phyloP scores from a whole-genome alignment of 2,329 filamentous ascomycete species.

The Capronia epimyces region DNA sequence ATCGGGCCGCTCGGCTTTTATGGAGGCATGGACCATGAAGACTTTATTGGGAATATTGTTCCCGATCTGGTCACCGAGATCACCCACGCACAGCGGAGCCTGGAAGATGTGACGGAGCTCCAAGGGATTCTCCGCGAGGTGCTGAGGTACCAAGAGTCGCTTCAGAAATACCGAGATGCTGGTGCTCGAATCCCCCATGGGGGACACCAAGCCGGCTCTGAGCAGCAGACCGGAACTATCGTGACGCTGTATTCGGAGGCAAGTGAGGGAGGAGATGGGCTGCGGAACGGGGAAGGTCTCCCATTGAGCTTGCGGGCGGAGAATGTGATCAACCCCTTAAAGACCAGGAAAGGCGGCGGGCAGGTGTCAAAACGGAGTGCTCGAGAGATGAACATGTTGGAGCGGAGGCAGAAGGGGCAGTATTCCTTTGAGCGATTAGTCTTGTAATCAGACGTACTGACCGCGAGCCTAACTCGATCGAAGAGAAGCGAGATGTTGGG shows the following conservation, averaged over 20 bases:
- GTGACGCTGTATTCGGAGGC: slow-evolving; percentile 26
- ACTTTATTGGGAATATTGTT: slow-evolving; percentile 37
- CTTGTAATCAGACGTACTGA: slow-evolving; percentile 18
- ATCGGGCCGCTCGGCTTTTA: slow-evolving; percentile 43
- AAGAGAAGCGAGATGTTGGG: slow-evolving; percentile 11
- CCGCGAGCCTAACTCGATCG: neutral
- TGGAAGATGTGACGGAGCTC: slow-evolving; percentile 45
- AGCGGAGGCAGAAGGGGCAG: slow-evolving; percentile 71
- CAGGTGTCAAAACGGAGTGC: slow-evolving; percentile 63
- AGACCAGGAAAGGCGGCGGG: slow-evolving; percentile 58
- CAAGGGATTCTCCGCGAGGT: slow-evolving; percentile 45
- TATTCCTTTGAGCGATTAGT: slow-evolving; percentile 69
- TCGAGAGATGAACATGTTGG: slow-evolving; percentile 70
- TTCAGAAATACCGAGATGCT: slow-evolving; percentile 19
- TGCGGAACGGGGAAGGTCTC: slow-evolving; percentile 7
- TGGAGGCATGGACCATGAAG: slow-evolving; percentile 36
- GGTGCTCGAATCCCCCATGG: neutral
- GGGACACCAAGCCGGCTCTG: neutral
- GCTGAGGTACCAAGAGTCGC: slow-evolving; percentile 38
- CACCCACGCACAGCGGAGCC: slow-evolving; percentile 43
- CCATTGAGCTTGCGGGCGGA: slow-evolving; percentile 62
- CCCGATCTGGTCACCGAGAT: slow-evolving; percentile 46
- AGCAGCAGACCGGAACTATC: slow-evolving; percentile 21
- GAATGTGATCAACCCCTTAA: slow-evolving; percentile 40
- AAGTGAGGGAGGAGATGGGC: slow-evolving; percentile 15